Evolutionary conservation across 768 basidiomycete species (phyloP).

Genomic region (Mycena galopus): DNA sequence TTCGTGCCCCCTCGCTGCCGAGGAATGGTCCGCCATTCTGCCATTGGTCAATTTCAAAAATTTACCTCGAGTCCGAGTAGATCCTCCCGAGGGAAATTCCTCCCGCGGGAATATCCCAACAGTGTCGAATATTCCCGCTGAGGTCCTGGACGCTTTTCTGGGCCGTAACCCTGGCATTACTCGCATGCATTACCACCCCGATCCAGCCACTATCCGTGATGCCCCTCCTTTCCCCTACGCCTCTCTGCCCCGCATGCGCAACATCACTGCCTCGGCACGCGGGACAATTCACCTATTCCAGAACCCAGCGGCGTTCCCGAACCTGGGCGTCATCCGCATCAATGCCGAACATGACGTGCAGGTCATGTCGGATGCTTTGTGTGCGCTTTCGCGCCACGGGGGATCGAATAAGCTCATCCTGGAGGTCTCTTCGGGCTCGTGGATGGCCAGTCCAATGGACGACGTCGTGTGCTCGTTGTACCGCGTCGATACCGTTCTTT

Average conservation of each 20-base stretch:
- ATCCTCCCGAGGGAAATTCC: not conserved
- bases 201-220: constrained; percentile 14
- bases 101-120: not conserved
- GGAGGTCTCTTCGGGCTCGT: constrained; percentile 29
- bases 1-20: constrained; percentile 17
- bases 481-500: constrained; percentile 28
- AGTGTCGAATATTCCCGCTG: constrained; percentile 11
- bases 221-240: constrained; percentile 7
- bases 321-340: constrained; percentile 20
- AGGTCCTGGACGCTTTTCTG: constrained; percentile 31
- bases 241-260: constrained; percentile 20
- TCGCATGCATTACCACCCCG: constrained; percentile 34
- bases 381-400: constrained; percentile 10
- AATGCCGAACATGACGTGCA: not conserved
- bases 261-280: constrained; percentile 28
- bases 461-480: constrained; percentile 1
- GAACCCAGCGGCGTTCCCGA: constrained; percentile 16
- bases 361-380: constrained; percentile 4
- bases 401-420: constrained; percentile 23
- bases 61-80: constrained; percentile 25
- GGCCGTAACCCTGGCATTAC: constrained; percentile 22
- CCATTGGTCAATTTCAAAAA: constrained; percentile 19
- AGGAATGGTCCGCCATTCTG: constrained; percentile 33
- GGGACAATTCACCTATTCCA: constrained; percentile 16
- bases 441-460: constrained; percentile 13